Evolutionary conservation across 2,329 filamentous ascomycete genomes (phyloP).

Genomic region (Epichloe scottii): DNA sequence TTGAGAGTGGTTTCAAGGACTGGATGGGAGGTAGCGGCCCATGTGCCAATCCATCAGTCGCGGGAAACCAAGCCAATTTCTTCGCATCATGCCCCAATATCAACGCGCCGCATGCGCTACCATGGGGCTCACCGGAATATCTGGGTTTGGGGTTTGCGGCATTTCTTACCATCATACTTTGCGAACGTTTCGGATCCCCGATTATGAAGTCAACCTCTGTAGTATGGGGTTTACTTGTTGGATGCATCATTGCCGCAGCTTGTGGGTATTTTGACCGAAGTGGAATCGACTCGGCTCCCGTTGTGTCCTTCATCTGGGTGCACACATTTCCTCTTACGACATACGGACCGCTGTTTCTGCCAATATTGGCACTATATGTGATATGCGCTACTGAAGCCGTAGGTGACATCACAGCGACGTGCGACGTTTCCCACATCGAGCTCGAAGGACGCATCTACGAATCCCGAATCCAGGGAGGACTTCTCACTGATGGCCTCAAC

Average conservation of each 20-base stretch:
- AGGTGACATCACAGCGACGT: constrained; percentile 69
- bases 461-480: constrained; percentile 65
- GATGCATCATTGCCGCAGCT: constrained; percentile 68
- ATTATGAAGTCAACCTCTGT: constrained; percentile 77
- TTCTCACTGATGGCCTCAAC: constrained; percentile 66
- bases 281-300: constrained; percentile 60
- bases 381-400: constrained; percentile 70
- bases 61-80: constrained; percentile 25
- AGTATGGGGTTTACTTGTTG: constrained; percentile 58
- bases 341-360: constrained; percentile 62
- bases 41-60: constrained; percentile 35
- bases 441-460: constrained; percentile 62
- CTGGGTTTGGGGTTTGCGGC: constrained; percentile 70
- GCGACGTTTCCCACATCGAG: constrained; percentile 65
- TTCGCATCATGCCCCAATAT: constrained; percentile 56
- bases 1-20: constrained; percentile 58
- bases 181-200: constrained; percentile 68
- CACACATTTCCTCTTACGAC: constrained; percentile 61
- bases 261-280: constrained; percentile 65
- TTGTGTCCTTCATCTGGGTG: constrained; percentile 66
- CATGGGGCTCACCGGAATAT: constrained; percentile 69
- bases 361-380: constrained; percentile 56
- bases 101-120: constrained; percentile 55
- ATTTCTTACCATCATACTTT: constrained; percentile 66
- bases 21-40: constrained; percentile 65